Evolutionary conservation across 148 eudicot species (phyloP), one percentile per base, ranked within the genome.

Genomic region (Rhododendron mucronatum): DNA sequence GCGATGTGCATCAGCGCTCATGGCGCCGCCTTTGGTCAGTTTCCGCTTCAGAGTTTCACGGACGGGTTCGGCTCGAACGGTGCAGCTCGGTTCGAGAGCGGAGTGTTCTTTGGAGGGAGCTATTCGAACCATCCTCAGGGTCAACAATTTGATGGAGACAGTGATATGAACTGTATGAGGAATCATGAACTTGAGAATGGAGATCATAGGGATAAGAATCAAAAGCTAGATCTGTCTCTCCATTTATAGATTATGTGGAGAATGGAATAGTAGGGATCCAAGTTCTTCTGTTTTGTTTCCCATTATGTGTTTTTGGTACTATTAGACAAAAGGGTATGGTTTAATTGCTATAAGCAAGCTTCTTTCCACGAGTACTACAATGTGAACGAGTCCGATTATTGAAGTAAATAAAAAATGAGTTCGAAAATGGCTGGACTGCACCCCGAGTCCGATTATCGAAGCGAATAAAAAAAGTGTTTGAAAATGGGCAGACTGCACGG

Each of bases 191-290:
- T 51, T 78, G 83, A 83, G 45, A 47, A 8, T 78, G 50, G 48
- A 2, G 85, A 73, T 87, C 85, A 79, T 39, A 63, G 86, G 82
- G 85, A 87, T 76, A 84, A 80, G 71, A 92, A 90, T 85, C 95
- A 89, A 75, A 91, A 90, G 83, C 93, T 94, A 85, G 98, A 96
- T 88, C 89, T 96, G 86, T 92, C 98, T 50, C 95, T 96, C 88
- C 98, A 93, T 88, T 92, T 96, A 86, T 96, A 88, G 80, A 77
- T 33, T 71, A 30, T 71, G 76, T 14, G 76, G 76, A 71, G 76
- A 30, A 71, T 30, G 39, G 76, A 33, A 71, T 71, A 15, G 76
- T 30, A 16, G 61, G 61, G 61, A 55, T 55, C 61, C 61, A 55
- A 55, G 61, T 14, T 53, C 15, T 14, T 53, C 15, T 51, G 57